Conservation (phyloP, 169 alveolate species). For the Plasmodium vivax region DNA sequence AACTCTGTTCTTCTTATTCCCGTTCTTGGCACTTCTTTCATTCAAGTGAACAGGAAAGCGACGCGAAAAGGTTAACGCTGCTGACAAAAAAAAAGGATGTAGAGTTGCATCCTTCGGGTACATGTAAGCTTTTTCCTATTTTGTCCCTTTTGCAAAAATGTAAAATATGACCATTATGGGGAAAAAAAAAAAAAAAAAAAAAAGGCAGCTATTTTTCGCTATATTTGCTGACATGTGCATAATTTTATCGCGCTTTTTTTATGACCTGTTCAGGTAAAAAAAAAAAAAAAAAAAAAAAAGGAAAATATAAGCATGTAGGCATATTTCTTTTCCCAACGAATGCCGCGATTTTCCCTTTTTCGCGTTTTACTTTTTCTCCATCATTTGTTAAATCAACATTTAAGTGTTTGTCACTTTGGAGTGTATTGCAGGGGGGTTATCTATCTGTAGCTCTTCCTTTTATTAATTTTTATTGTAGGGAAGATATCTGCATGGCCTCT, state of each 20-base stretch:
- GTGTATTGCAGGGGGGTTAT: neutral
- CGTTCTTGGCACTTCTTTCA: neutral
- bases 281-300: neutral
- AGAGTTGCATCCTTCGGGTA: neutral
- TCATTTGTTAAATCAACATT: neutral
- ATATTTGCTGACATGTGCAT: constrained; percentile 17
- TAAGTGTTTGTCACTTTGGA: neutral
- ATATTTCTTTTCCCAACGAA: neutral
- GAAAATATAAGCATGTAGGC: neutral
- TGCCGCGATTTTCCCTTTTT: neutral
- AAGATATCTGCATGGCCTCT: neutral
- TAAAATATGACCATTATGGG: constrained; percentile 1
- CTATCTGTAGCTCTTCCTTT: neutral
- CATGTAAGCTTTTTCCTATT: neutral
- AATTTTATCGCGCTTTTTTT: neutral
- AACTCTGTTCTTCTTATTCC: neutral
- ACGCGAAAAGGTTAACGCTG: neutral
- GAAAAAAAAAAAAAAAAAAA: constrained; percentile 15
- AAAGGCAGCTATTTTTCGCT: neutral
- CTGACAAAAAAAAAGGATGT: neutral
- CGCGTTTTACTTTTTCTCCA: neutral
- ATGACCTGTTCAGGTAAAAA: constrained; percentile 13
- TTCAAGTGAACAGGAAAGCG: neutral
- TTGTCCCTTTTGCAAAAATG: neutral
- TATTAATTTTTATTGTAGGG: neutral